Percentiles rank a stretch among this genome's conserved stretches.
Conservation (phyloP, 2,329 filamentous ascomycete species). For the Monosporascus sp. region DNA sequence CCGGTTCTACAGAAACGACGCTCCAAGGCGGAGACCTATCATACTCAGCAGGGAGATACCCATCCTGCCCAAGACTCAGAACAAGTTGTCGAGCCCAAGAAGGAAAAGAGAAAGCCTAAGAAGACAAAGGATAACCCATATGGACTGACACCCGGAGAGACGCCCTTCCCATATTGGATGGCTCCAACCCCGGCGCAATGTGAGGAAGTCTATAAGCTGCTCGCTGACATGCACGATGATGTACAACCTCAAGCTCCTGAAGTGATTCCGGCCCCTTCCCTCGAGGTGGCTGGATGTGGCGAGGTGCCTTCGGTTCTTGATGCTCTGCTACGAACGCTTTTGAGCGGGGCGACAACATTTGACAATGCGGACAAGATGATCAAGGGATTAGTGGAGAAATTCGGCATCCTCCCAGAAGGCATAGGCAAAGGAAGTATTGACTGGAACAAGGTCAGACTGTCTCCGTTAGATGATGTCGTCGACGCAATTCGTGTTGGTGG, state of each 20-base stretch:
- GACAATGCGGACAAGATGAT: slow-evolving; percentile 59
- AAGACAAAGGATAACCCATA: slow-evolving; percentile 38
- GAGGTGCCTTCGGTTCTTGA: slow-evolving; percentile 52
- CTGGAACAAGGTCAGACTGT: slow-evolving; percentile 64
- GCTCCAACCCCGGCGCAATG: slow-evolving; percentile 65
- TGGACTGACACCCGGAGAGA: slow-evolving; percentile 47
- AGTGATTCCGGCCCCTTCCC: slow-evolving; percentile 63
- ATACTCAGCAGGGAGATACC: no score
- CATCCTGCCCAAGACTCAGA: not conserved
- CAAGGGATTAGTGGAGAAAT: slow-evolving; percentile 56
- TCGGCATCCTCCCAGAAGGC: slow-evolving; percentile 57
- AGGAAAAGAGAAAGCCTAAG: slow-evolving; percentile 16
- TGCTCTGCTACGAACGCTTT: slow-evolving; percentile 46
- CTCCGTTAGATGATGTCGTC: slow-evolving; percentile 55
- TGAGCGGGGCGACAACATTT: slow-evolving; percentile 47
- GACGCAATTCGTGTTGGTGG: slow-evolving; percentile 67
- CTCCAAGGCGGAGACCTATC: not conserved
- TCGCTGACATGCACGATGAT: slow-evolving; percentile 61
- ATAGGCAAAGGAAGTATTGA: slow-evolving; percentile 67
- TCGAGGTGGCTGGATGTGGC: slow-evolving; percentile 63
- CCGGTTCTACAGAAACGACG: slow-evolving; percentile 3
- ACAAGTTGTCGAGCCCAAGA: slow-evolving; percentile 6
- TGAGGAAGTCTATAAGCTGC: slow-evolving; percentile 60
- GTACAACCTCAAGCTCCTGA: slow-evolving; percentile 50
- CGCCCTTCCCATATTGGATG: slow-evolving; percentile 63